phyloP scores from a whole-genome alignment of 2,329 filamentous ascomycete species.

The Calonectria fujianensis region DNA sequence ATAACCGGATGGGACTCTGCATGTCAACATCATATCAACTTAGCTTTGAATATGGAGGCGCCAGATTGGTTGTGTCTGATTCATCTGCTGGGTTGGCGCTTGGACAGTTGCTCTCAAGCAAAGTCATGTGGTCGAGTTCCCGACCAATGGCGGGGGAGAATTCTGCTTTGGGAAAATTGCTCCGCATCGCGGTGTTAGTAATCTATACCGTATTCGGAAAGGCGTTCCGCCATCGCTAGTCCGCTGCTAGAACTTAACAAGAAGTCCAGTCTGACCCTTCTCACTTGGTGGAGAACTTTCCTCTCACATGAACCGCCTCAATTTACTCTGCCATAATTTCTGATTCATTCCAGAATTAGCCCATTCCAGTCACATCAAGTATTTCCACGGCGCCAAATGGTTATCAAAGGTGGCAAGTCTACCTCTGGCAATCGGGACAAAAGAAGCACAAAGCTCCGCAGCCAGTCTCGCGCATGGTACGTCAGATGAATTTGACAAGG shows the following conservation, averaged over 20 bases:
- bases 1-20: background rate
- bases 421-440: background rate
- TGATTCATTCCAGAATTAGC: background rate
- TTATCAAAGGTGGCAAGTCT: background rate
- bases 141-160: background rate
- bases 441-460: background rate
- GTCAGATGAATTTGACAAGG: background rate
- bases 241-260: background rate
- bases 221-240: background rate
- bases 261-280: background rate
- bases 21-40: background rate
- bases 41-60: background rate
- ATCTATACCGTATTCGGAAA: background rate
- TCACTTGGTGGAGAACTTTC: background rate
- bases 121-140: background rate
- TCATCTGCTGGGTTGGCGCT: background rate
- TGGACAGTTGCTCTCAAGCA: background rate
- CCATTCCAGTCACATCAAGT: background rate
- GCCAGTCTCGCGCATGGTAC: constrained; percentile 4
- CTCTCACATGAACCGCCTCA: background rate
- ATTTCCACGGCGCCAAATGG: background rate
- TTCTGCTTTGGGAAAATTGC: background rate
- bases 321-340: too few relatives aligned
- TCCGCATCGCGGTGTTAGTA: background rate
- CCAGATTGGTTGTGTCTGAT: background rate